Evolutionary conservation across 345 rosid species (phyloP), one percentile per base, ranked within the genome.

Genomic region (Murraya koenigii): DNA sequence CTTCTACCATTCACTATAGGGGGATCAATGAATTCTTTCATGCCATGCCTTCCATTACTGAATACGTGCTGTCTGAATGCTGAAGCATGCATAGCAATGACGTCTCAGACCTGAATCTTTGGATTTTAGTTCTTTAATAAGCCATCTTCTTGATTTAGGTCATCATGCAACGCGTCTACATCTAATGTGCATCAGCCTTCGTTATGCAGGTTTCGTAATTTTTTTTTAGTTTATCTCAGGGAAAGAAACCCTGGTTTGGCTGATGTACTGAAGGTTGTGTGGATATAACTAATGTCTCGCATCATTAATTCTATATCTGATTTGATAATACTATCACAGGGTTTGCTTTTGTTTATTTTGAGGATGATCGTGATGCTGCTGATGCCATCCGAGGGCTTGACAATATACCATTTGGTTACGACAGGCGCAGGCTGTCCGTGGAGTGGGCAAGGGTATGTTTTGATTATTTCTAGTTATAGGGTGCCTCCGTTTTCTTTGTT

Each of bases 291-390:
- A 49, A 49, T 71, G 39, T 76, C 26, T 3, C 66, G 39, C 67
- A 26, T 72, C 52, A 30, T 71, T 44, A 32, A 30, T 76, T 75
- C 59, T 39, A 38, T 59, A 74, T 75, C 82, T 69, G 30, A 78
- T 80, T 33, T 38, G n/a, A 44, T 72, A 38, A 22, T 63, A 9
- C 61, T 56, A 17, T 79, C 87, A 87, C 86, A 94, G 97, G 98
- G 1, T 94, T 87, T 85, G 97, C 97, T 30, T 94, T 94, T 80
- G 97, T 92, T 78, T 94, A 91, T 84, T 92, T 90, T 71, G 96
- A 92, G 85, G 93, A 92, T 74, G 96, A 92, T 58, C 91, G 88
- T 20, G 96, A 94, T 91, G 98, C 96, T 79, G 90, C 88, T 38
- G 94, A 91, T 84, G 93, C 96, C 69, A 92, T 94, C 58, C 90